Base-by-base conservation (phyloP, 2,329 filamentous ascomycete genomes). In the Alternaria novae-zelandiae region DNA sequence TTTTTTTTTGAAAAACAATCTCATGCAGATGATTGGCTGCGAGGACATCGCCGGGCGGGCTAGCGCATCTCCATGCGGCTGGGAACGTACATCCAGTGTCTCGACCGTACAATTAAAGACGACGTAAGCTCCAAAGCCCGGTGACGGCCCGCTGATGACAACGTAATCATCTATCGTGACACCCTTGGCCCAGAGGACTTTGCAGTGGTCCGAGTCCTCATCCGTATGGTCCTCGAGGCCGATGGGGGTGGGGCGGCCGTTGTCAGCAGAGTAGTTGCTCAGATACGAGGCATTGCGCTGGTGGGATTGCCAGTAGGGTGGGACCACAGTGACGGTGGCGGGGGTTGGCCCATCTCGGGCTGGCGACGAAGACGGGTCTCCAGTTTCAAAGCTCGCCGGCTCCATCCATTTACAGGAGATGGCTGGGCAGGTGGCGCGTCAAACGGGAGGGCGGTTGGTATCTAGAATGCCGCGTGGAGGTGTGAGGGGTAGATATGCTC, bases 41-140 rank as follows among this genome's bases (percentile, higher is more conserved):
- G 57, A 59, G 49, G 49, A 51, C 45, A 55, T 57, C 55, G 62
- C 61, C 54, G 58, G 53, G 59, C 65, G 49, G 61, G 28, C 63
- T 60, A 59, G 64, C 64, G 60, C 51, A 67, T 61, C 57, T 63
- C 30, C 49, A 57, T 70, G 67, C 65, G 64, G 66, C 63, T 54
- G 62, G 59, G 65, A 60, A 86, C 89, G 78, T 78, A 94, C 93
- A 79, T 89, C 91, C 54, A 98, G 83, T 4, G 94, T 97, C 78
- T 96, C 90, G 47, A 99, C 92, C 51, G 86, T 89, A 74, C 96
- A 94, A 76, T 93, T 96, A 92, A 93, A 99, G 8, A 97, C 94
- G 2, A 97, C 93, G 82, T 98, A 99, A 2, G 94, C 92, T n/a
- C 95, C 95, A 51, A 90, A 82, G 6, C 86, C 86, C 5, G 85